These are phyloP conservation scores for Cryptococcus sp. DNA, from an alignment of 1,284 basidiomycete species.

Conservation along the genomic window DNA sequence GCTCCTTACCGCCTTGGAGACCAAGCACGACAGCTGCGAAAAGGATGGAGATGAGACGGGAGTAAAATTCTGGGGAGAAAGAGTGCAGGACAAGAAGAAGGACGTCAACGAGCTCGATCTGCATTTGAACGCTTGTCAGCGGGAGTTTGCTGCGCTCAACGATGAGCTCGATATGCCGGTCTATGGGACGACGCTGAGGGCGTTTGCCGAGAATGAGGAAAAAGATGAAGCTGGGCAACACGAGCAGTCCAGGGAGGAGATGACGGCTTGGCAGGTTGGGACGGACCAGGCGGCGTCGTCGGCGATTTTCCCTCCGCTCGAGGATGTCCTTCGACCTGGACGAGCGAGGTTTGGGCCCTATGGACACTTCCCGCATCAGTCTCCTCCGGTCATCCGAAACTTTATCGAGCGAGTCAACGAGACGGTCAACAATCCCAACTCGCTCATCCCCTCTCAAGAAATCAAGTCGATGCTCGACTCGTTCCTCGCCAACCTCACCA, in stretches of 20 bases:
- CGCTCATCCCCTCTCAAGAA: constrained; percentile 28
- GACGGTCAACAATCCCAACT: constrained; percentile 14
- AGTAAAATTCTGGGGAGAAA: constrained; percentile 33
- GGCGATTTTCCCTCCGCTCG: constrained; percentile 36
- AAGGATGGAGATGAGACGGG: constrained; percentile 26
- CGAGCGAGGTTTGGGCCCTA: constrained; percentile 8
- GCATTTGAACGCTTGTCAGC: constrained; percentile 16
- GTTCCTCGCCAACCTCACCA: constrained; percentile 43
- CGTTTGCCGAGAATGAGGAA: constrained; percentile 24
- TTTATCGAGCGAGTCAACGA: constrained; percentile 24
- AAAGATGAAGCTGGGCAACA: constrained; percentile 18
- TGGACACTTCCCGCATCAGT: constrained; percentile 3
- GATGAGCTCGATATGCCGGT: constrained; percentile 24
- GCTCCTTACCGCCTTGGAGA: constrained; percentile 34
- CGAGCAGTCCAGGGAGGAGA: constrained; percentile 31
- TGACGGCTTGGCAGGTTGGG: constrained; percentile 30
- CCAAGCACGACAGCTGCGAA: constrained; percentile 24
- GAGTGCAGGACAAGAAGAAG: constrained; percentile 33
- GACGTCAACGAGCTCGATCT: constrained; percentile 23
- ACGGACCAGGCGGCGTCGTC: constrained; percentile 17
- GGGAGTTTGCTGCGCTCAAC: constrained; percentile 17
- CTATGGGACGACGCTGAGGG: constrained; percentile 15
- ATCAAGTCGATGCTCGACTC: constrained; percentile 41
- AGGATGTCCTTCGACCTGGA: constrained; percentile 19
- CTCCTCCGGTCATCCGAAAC: constrained; percentile 12